Evolutionary conservation across 305 asterid genomes (phyloP).

Genomic region (Petunia hybrid): DNA sequence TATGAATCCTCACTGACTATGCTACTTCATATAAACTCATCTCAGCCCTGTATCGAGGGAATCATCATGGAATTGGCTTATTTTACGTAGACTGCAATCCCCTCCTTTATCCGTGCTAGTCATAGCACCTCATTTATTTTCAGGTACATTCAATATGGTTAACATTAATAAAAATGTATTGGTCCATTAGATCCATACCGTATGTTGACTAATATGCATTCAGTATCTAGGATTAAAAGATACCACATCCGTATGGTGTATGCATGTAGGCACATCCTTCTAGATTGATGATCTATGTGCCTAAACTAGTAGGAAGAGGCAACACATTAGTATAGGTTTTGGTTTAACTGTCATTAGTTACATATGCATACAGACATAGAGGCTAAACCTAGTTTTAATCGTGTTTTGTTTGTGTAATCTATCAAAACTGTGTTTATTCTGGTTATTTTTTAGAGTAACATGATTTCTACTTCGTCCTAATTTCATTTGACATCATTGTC

Average conservation of each 20-base stretch:
- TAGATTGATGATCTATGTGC: constrained; percentile 22
- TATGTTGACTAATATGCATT: background rate
- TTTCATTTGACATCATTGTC: constrained; percentile 24
- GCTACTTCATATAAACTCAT: no score
- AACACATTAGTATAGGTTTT: constrained; percentile 19
- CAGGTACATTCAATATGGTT: constrained; percentile 16
- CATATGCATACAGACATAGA: constrained; percentile 18
- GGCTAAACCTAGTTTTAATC: constrained; percentile 12
- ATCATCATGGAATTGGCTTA: no score
- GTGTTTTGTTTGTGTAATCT: background rate
- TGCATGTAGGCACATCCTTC: background rate
- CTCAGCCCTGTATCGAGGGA: no score
- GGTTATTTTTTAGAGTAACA: background rate
- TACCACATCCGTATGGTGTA: constrained; percentile 4
- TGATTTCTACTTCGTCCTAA: constrained; percentile 17
- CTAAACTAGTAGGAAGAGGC: constrained; percentile 27
- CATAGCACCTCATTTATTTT: no score
- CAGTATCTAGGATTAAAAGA: constrained; percentile 3
- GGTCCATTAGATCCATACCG: constrained; percentile 20
- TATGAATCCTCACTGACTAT: no score
- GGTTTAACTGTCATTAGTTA: background rate
- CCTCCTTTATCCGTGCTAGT: no score
- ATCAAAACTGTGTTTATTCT: constrained; percentile 14
- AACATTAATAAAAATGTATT: constrained; percentile 5
- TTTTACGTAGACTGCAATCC: no score